phyloP scores from a whole-genome alignment of 2,329 filamentous ascomycete species.

The Berkeleyomyces rouxiae region DNA sequence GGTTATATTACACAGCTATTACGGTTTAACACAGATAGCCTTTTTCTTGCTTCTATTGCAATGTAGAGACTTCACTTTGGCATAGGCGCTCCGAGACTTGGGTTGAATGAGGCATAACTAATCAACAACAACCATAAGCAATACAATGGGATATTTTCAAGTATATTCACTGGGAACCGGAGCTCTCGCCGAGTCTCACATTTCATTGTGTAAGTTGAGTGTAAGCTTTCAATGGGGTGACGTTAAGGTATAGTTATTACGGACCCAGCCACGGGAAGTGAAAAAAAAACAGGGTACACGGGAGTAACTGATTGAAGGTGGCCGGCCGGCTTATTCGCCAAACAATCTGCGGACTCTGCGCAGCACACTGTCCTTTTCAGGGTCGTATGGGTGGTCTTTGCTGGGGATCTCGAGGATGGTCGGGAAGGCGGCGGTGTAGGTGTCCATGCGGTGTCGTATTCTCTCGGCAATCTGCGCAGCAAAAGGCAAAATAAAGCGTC shows the following conservation, averaged over 20 bases:
- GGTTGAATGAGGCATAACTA: no score
- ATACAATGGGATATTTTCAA: no score
- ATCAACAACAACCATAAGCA: no score
- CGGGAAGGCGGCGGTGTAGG: conserved; percentile 90
- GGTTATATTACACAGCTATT: no score
- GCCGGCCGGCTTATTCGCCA: conserved; percentile 39
- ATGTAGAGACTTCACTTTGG: no score
- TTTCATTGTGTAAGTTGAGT: no score
- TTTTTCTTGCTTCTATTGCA: no score
- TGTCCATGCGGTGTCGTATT: conserved; percentile 81
- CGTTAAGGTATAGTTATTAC: not conserved
- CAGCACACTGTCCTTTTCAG: conserved; percentile 95
- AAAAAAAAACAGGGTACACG: not conserved
- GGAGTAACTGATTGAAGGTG: not conserved
- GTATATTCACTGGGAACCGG: no score
- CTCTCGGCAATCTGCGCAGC: conserved; percentile 63
- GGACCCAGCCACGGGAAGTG: not conserved
- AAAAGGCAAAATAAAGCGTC: not conserved
- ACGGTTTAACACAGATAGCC: no score
- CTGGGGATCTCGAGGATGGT: conserved; percentile 90
- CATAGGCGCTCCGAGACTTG: no score
- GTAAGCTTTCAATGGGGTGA: no score
- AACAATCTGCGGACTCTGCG: conserved; percentile 59
- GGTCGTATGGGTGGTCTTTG: conserved; percentile 98
- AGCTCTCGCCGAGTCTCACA: no score